Percentiles rank a stretch among this genome's conserved stretches.
These are phyloP conservation scores for Deinandra increscens DNA, from an alignment of 129 eudicot genomes.

Conservation along the genomic window DNA sequence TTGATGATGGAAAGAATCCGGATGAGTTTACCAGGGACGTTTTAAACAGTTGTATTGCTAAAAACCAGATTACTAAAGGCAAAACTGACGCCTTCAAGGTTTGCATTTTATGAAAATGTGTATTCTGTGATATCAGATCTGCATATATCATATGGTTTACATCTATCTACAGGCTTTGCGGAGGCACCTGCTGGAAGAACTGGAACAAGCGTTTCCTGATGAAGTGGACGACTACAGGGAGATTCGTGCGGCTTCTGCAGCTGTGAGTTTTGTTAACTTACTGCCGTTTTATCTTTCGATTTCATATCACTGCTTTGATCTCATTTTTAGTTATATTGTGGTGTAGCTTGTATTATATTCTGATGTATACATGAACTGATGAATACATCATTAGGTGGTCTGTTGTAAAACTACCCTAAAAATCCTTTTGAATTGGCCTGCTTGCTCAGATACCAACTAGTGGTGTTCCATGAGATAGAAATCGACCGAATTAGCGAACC, in stretches of 20 bases:
- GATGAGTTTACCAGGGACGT: slow-evolving; percentile 85
- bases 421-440: too few species aligned
- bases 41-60: slow-evolving; percentile 74
- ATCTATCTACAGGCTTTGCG: slow-evolving; percentile 51
- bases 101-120: slow-evolving; percentile 6
- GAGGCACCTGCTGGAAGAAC: slow-evolving; percentile 75
- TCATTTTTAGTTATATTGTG: background rate
- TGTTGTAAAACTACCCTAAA: too few species aligned
- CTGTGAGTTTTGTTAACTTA: slow-evolving; percentile 55
- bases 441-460: too few species aligned
- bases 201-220: slow-evolving; percentile 88
- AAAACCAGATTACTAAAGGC: slow-evolving; percentile 89
- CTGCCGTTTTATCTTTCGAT: background rate
- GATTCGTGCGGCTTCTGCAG: slow-evolving; percentile 85
- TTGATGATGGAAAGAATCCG: slow-evolving; percentile 88
- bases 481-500: too few species aligned
- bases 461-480: too few species aligned
- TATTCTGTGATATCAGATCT: background rate
- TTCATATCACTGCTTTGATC: slow-evolving; percentile 17
- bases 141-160: slow-evolving; percentile 8
- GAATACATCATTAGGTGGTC: too few species aligned
- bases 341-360: background rate
- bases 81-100: slow-evolving; percentile 83
- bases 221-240: slow-evolving; percentile 89
- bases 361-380: too few species aligned